Base-by-base conservation (phyloP, 108 stramenopile species). In the Cyclotella sp. region DNA sequence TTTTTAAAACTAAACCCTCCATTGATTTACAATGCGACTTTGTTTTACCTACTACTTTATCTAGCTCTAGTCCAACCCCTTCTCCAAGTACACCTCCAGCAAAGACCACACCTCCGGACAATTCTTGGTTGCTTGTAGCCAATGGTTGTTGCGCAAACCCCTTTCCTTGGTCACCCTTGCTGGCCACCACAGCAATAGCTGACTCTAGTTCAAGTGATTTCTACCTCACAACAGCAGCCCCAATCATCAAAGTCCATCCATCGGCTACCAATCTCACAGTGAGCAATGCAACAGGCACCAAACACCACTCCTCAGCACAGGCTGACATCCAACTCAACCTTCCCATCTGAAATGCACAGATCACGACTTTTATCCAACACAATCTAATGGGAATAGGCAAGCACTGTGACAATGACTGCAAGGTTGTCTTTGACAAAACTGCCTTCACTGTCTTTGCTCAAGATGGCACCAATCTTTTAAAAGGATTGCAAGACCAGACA, bases 321-420 rank as follows among this genome's bases (percentile, higher is more conserved):
- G n/a, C n/a, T n/a, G n/a, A n/a, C n/a, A n/a, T 53, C 26, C 52
- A 30, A 0, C 67, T 68, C 7, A 27, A 27, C 9, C 67, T 34
- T 28, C 51, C 49, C 2, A 28, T 18, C 29, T n/a, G 15, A 16
- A 30, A 70, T 22, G 69, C 53, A 13, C 44, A 70, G 29, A 54
- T 70, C 53, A 70, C 58, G 70, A 54, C 70, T 0, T 44, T 30
- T 11, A 58, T 70, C 70, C 30, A n/a, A n/a, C n/a, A n/a, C n/a
- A n/a, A n/a, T n/a, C n/a, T n/a, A n/a, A n/a, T n/a, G n/a, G n/a
- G n/a, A n/a, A n/a, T n/a, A n/a, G n/a, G n/a, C n/a, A n/a, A n/a
- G n/a, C n/a, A n/a, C n/a, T n/a, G n/a, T n/a, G n/a, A n/a, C n/a
- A n/a, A n/a, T n/a, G n/a, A n/a, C n/a, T n/a, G n/a, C n/a, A n/a